Evolutionary conservation across 179 eudicot genomes (phyloP), one percentile per base, ranked within the genome.

Genomic region (Patellifolia procumbens): DNA sequence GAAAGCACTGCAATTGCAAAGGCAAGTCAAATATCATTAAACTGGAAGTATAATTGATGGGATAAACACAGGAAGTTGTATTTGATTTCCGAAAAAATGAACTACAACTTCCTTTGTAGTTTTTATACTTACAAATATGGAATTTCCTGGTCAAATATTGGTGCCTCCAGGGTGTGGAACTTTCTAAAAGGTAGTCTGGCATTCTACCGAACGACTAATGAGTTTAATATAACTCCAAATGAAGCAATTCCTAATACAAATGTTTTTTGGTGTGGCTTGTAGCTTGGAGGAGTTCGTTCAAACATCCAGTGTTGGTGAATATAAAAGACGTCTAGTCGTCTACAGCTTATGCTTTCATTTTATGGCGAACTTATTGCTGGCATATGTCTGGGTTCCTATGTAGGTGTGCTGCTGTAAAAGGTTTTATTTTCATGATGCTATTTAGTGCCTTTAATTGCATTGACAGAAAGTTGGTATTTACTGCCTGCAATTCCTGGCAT

Each of bases 281-380:
- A 94, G 98, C 85, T 81, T 96, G 84, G 91, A 90, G 86, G 99
- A 93, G 81, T 93, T 96, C 78, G 82, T 93, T 72, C 83, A 82
- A 69, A 89, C 92, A 71, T 91, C 99, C 69, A 91, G 83, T 76
- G 78, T 93, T 75, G 99, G 99, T 73, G 99, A 96, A 84, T 96
- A 90, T 69, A 88, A 76, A 85, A 89, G 79, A 80, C 96, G 97
- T 39, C n/a, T n/a, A n/a, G n/a, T n/a, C n/a, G n/a, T n/a, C 85
- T 96, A 46, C 92, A 88, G 85, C 92, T 96, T 79, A 83, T 96
- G 58, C 84, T 90, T 73, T 91, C 98, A 68, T 93, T 93, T 83
- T 85, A 83, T 86, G 98, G 99, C 63, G 92, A 94, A 58, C 84
- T 91, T 68, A 83, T 78, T 72, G 72, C 84, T 76, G 93, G 93